Percentiles rank a stretch among this genome's conserved stretches.
phyloP scores from a whole-genome alignment of 768 basidiomycete species.

The Auricularia sp. region DNA sequence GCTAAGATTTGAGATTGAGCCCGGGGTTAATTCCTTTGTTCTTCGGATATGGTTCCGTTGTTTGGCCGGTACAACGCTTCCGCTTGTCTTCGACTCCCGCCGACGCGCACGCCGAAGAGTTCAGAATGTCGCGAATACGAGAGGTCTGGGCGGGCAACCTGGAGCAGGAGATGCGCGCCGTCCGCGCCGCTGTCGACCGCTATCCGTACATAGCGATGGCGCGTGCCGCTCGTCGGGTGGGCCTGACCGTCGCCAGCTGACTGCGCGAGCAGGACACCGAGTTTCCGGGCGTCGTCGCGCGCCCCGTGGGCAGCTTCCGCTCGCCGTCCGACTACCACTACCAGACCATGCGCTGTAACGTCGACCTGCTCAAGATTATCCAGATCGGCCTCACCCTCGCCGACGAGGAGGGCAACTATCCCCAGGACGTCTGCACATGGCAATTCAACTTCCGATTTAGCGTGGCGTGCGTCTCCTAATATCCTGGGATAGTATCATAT shows the following conservation, averaged over 20 bases:
- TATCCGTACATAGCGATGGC: conserved; percentile 95
- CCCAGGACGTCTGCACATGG: conserved; percentile 89
- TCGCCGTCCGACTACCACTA: conserved; percentile 98
- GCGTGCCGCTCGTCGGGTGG: conserved; percentile 12
- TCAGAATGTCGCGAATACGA: conserved; percentile 39
- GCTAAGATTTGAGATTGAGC: no score
- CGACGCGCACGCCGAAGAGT: neutral
- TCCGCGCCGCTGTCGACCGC: conserved; percentile 77
- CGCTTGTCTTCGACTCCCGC: neutral
- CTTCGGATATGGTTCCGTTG: no score
- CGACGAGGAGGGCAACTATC: conserved; percentile 87
- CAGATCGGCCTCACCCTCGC: conserved; percentile 93
- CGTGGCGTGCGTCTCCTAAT: conserved; percentile 49
- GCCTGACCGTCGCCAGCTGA: conserved; percentile 10
- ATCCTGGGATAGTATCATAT: conserved; percentile 3
- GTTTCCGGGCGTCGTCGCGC: conserved; percentile 95
- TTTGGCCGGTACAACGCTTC: no score
- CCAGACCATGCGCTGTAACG: conserved; percentile 99
- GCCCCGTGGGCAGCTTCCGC: conserved; percentile 93
- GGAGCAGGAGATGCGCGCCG: conserved; percentile 81
- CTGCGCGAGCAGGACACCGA: conserved; percentile 73
- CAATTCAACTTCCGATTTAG: conserved; percentile 98
- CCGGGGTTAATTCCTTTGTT: no score
- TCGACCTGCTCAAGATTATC: conserved; percentile 94
- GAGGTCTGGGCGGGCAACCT: conserved; percentile 96